Conservation (phyloP, 2,329 filamentous ascomycete genomes). For the Teratosphaeria viscida region DNA sequence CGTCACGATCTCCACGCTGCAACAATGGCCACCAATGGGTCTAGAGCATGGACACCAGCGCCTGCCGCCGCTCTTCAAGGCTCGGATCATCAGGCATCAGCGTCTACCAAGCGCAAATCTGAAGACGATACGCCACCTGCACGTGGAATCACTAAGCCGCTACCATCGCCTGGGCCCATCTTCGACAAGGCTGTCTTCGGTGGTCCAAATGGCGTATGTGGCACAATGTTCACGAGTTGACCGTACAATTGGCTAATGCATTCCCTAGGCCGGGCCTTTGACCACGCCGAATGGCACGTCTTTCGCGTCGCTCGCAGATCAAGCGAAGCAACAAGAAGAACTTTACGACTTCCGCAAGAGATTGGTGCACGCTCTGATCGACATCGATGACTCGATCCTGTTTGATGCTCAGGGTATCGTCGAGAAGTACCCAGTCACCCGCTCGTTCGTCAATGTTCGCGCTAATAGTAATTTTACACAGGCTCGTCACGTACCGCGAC, state of each 20-base stretch:
- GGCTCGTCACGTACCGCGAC: neutral
- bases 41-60: neutral
- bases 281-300: neutral
- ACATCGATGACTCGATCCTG: neutral
- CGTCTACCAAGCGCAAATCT: neutral
- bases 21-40: too few species aligned
- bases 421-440: neutral
- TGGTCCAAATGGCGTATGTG: neutral
- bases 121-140: neutral
- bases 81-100: neutral
- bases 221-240: neutral
- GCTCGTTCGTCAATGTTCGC: neutral
- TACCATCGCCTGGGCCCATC: neutral
- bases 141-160: neutral
- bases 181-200: neutral
- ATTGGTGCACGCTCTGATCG: neutral
- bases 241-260: neutral
- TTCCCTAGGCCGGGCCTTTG: neutral
- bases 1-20: too few species aligned
- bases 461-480: neutral
- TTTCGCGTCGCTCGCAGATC: neutral
- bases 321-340: neutral
- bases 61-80: neutral
- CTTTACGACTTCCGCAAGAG: neutral
- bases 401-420: neutral